Base-by-base conservation (phyloP, 495 filamentous ascomycete genomes). In the Aspergillus homomorphus region DNA sequence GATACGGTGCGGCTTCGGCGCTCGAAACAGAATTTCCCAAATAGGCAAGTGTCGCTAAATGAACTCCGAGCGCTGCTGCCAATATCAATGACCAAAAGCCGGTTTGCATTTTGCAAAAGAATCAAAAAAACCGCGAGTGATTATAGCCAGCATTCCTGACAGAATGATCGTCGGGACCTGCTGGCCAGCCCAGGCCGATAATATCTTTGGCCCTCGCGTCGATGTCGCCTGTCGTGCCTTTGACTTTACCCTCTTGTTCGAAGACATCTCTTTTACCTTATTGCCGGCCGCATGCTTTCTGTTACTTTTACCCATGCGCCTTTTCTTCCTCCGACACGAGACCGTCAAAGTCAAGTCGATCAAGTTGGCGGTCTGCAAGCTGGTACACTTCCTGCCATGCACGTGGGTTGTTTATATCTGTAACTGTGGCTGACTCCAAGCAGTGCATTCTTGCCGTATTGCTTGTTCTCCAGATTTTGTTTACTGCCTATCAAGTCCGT, bases 211-310 rank as follows among this genome's bases (percentile, higher is more conserved):
- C 2, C 72, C 72, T 3, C 63, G 58, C 20, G 60, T 73, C 6
- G 51, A 66, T 54, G 30, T 45, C 7, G 16, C 44, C 20, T 74
- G 70, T 59, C 67, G 72, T 15, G 16, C 58, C 0, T 75, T 75
- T 51, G 72, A 75, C 56, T 75, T 73, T 52, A 75, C 68, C 15
- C 56, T 75, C 1, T 61, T 69, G 18, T 73, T 75, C 22, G 69
- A 75, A 54, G 67, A 75, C 61, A 59, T 49, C 56, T 61, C 71
- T 51, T 71, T 74, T 53, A 43, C 59, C 4, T 24, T 60, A 9
- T 22, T 71, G 4, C 72, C 69, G 3, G 65, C 74, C 0, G 60
- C 45, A 15, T 0, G 70, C 1, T 71, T 76, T 22, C 57, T 77
- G 6, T 2, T 76, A 18, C 26, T 67, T 1, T 16, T 65, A 0